Conservation (phyloP, 179 eudicot genomes). For the Beta macrorhiza region DNA sequence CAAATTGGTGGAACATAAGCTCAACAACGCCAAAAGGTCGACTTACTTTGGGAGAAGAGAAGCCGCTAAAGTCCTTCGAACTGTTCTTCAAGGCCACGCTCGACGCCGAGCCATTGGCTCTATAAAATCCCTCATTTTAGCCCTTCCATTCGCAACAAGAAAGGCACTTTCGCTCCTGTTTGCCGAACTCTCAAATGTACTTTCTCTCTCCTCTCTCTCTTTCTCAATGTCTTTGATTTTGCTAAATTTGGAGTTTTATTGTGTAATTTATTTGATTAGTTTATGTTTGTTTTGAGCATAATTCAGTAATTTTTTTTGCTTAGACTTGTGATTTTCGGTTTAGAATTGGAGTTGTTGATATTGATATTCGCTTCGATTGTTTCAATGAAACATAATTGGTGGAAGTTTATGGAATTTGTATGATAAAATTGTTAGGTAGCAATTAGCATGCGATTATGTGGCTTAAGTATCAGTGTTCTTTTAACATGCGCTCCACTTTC, state of each 20-base stretch:
- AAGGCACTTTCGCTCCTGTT: too few species aligned
- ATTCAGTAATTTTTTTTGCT: background rate
- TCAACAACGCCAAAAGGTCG: slow-evolving; percentile 60
- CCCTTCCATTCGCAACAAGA: too few species aligned
- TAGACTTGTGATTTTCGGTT: background rate
- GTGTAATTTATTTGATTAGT: too few species aligned
- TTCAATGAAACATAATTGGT: background rate
- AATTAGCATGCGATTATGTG: background rate
- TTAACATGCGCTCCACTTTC: too few species aligned
- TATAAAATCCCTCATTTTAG: too few species aligned
- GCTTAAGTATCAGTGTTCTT: background rate
- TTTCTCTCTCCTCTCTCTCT: too few species aligned
- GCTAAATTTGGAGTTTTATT: too few species aligned
- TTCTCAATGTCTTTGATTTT: too few species aligned
- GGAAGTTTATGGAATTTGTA: background rate
- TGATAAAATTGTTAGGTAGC: background rate
- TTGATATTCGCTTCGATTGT: background rate
- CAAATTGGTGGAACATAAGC: background rate
- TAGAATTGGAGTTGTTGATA: background rate
- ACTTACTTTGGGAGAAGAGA: slow-evolving; percentile 80
- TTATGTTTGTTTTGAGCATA: background rate
- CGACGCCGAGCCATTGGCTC: slow-evolving; percentile 49
- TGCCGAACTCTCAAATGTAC: too few species aligned
- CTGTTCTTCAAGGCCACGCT: slow-evolving; percentile 70
- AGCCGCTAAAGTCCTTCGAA: slow-evolving; percentile 69